Base-by-base conservation (phyloP, 2,329 filamentous ascomycete species). In the Aspergillus fischeri region DNA sequence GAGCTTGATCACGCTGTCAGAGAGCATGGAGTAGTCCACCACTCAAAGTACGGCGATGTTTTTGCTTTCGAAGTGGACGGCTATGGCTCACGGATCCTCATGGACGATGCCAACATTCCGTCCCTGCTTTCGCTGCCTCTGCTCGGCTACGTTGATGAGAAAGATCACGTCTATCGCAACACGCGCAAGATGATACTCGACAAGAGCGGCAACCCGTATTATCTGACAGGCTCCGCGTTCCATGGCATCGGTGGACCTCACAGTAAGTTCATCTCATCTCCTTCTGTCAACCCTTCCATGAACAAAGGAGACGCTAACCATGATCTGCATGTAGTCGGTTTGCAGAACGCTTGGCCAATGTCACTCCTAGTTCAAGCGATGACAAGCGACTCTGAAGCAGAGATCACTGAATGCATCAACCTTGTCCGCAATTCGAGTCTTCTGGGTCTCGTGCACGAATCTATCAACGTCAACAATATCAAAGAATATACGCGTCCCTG, bases 291-390 rank as follows among this genome's bases (percentile, higher is more conserved):
- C 10, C 41, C 35, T 21, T 24, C n/a, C n/a, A 11, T 1, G 11
- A 21, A 14, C 17, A 8, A 38, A 35, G 7, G 4, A 52, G 42
- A 67, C 59, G 54, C 50, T 42, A 59, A 58, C 49, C 6, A 27
- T 20, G 25, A 6, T 27, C 83, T 4, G 84, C 84, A 6, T 85
- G 86, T 68, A 89, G 74, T 97, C 63, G 94, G 94, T 0, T 77
- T 96, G n/a, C 79, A 84, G 66, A 90, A 96, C 64, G 94, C 93
- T 7, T 99, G 94, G 94, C 94, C 94, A 0, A 97, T 99, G 92
- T 94, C 90, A 71, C 78, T 97, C 60, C 81, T 99, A 8, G 84
- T 97, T 21, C 92, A 97, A 74, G 91, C 91, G 2, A 91, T 94
- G 82, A 99, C 94, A 0, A 89, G 87, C 5, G 83, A 93, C 52